These are phyloP conservation scores for Neonectria faginata DNA, from an alignment of 2,329 filamentous ascomycete species.

Conservation along the genomic window DNA sequence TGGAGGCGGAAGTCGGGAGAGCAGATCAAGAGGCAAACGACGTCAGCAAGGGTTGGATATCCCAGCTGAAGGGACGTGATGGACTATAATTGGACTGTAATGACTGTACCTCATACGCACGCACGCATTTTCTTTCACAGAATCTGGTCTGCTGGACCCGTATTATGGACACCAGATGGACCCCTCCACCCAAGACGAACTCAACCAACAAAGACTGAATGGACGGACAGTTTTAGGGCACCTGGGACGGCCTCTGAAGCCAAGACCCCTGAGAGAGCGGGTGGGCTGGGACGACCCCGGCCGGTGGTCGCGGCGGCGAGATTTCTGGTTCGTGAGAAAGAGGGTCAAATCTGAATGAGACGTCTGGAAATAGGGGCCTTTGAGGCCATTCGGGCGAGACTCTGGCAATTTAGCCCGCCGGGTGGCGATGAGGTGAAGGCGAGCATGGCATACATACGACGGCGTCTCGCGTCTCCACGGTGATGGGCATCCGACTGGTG, in stretches of 20 bases:
- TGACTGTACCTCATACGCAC: not conserved
- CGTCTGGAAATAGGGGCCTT: slow-evolving; percentile 38
- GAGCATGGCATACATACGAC: slow-evolving; percentile 8
- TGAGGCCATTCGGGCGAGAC: slow-evolving; percentile 9
- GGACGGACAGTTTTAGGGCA: slow-evolving; percentile 6
- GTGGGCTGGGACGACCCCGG: slow-evolving; percentile 44
- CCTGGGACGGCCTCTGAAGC: slow-evolving; percentile 5
- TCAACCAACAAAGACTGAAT: not conserved
- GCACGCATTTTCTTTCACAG: not conserved
- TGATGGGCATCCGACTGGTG: slow-evolving; percentile 26
- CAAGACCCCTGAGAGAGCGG: slow-evolving; percentile 24
- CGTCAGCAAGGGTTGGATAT: not conserved
- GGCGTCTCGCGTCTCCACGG: slow-evolving; percentile 36
- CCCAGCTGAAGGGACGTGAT: not conserved
- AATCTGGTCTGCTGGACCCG: not conserved
- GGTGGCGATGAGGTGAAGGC: slow-evolving; percentile 31
- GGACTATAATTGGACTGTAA: not conserved
- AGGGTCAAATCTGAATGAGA: slow-evolving; percentile 39
- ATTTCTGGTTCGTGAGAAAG: slow-evolving; percentile 32
- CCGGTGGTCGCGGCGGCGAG: slow-evolving; percentile 23
- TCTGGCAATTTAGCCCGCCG: slow-evolving; percentile 3
- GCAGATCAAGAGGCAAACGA: slow-evolving; percentile 22
- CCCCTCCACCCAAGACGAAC: slow-evolving; percentile 1
- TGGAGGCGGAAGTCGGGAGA: slow-evolving; percentile 17
- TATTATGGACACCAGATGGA: not conserved